Evolutionary conservation across 2,329 filamentous ascomycete genomes (phyloP).

Genomic region (Aspergillus candidus): DNA sequence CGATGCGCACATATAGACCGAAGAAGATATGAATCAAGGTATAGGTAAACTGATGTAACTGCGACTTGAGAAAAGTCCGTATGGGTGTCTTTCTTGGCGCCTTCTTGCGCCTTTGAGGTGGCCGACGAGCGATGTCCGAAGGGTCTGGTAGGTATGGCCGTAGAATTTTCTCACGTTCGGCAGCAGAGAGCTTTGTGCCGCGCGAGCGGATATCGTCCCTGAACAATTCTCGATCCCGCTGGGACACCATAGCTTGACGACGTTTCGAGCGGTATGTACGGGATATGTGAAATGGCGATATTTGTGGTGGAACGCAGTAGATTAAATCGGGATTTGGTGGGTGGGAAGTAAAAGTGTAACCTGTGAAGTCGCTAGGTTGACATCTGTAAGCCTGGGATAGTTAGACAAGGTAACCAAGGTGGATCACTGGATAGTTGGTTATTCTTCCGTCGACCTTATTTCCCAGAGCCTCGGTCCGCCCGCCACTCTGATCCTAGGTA

Average conservation of each 20-base stretch:
- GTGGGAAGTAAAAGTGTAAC: neutral
- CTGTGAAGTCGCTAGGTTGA: neutral
- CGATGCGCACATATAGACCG: conserved; percentile 77
- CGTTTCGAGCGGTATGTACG: neutral
- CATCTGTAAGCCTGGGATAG: too few relatives aligned
- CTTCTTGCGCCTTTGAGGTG: conserved; percentile 22
- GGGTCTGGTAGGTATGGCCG: conserved; percentile 50
- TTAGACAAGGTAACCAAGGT: neutral
- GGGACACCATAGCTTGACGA: conserved; percentile 25
- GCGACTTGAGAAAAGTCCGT: conserved; percentile 40
- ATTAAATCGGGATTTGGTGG: neutral
- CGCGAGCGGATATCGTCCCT: conserved; percentile 35
- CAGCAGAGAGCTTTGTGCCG: conserved; percentile 36
- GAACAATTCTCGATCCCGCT: conserved; percentile 29
- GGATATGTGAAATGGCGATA: conserved; percentile 4
- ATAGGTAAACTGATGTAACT: conserved; percentile 41
- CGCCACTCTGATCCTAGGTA: too few relatives aligned
- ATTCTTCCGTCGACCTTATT: too few relatives aligned
- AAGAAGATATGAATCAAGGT: conserved; percentile 65
- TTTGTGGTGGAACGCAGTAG: neutral
- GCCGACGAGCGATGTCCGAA: conserved; percentile 19
- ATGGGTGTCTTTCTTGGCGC: conserved; percentile 34
- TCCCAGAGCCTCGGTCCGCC: too few relatives aligned
- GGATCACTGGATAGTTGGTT: too few relatives aligned
- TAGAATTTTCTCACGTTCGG: conserved; percentile 48